Base-by-base conservation (phyloP, 108 stramenopile genomes). In the Skeletonema tropicum region DNA sequence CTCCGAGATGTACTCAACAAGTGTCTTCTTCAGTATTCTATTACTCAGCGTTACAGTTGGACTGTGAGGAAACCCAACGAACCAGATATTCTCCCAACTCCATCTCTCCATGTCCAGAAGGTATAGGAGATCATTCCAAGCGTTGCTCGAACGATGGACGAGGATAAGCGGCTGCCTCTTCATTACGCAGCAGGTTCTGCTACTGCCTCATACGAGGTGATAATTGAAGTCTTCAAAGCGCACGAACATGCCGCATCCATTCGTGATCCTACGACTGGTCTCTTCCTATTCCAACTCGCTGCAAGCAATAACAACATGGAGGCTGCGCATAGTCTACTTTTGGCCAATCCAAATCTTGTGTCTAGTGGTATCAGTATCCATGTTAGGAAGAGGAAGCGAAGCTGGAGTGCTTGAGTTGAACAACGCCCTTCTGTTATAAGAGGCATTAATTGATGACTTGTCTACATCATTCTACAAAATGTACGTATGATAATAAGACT, bases 211-310 rank as follows among this genome's bases (percentile, higher is more conserved):
- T 57, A 14, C 14, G 57, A 57, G 6, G 57, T 57, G 6, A 9
- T 13, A 25, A 57, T 57, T 10, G 57, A 57, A 25, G 57, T 57
- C 57, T 57, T 57, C 26, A 23, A 57, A 26, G 57, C 57, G 57
- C 9, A 57, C 26, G 8, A 23, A 8, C 5, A 57, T 7, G 57
- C 57, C 1, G 57, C 57, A 26, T 25, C 25, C 2, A 26, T 57
- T 23, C 57, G 25, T 8, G 57, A 57, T 26, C 57, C 57, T 13
- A 9, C 10, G 26, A 25, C 57, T 9, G 57, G 57, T 7, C 57
- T 57, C 57, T 57, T 25, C 57, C 57, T 13, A 57, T 57, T 57
- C 10, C 23, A 38, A 38, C 36, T 38, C 36, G 36, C 36, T 9
- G 36, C 36, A 38, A 38, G 36, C 36, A 38, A 38, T 9, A 9